Percentiles rank a stretch among this genome's conserved stretches.
Conservation (phyloP, 2,329 filamentous ascomycete genomes). For the Neofusicoccum kwambonambiense region DNA sequence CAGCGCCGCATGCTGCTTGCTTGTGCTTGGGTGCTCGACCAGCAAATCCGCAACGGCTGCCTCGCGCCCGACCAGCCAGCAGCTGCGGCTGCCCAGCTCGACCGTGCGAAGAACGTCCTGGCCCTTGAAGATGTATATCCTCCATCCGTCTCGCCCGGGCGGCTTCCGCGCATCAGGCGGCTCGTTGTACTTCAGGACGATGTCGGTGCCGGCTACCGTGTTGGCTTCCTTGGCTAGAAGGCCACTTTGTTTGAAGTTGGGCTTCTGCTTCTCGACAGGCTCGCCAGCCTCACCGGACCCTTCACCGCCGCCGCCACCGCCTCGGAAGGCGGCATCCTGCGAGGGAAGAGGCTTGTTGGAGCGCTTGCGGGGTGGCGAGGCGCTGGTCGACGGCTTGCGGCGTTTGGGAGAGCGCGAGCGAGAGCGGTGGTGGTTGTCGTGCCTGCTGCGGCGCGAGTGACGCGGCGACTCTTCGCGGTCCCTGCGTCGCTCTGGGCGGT, state of each 20-base stretch:
- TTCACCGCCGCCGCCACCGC: constrained; percentile 22
- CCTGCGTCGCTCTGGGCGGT: constrained; percentile 26
- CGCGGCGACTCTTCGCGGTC: constrained; percentile 10
- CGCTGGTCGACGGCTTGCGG: constrained; percentile 30
- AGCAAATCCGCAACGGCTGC: constrained; percentile 75
- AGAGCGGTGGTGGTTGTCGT: constrained; percentile 17
- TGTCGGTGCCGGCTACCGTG: constrained; percentile 69
- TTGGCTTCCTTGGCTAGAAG: constrained; percentile 87
- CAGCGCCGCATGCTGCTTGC: constrained; percentile 92
- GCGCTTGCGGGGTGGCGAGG: constrained; percentile 42
- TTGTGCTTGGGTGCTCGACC: constrained; percentile 87
- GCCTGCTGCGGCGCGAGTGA: constrained; percentile 20
- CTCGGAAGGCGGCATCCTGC: constrained; percentile 47
- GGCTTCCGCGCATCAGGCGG: constrained; percentile 90
- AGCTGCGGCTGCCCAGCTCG: constrained; percentile 71
- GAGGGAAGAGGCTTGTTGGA: constrained; percentile 45
- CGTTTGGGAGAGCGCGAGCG: constrained; percentile 34
- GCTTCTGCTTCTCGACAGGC: constrained; percentile 70
- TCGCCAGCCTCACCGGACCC: constrained; percentile 21
- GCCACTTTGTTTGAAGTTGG: constrained; percentile 80
- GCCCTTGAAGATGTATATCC: constrained; percentile 89
- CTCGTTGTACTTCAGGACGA: constrained; percentile 94
- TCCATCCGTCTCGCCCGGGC: constrained; percentile 74
- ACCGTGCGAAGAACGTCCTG: constrained; percentile 77
- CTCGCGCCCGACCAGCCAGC: constrained; percentile 88